phyloP scores from a whole-genome alignment of 345 rosid species.

The Populus nigra region DNA sequence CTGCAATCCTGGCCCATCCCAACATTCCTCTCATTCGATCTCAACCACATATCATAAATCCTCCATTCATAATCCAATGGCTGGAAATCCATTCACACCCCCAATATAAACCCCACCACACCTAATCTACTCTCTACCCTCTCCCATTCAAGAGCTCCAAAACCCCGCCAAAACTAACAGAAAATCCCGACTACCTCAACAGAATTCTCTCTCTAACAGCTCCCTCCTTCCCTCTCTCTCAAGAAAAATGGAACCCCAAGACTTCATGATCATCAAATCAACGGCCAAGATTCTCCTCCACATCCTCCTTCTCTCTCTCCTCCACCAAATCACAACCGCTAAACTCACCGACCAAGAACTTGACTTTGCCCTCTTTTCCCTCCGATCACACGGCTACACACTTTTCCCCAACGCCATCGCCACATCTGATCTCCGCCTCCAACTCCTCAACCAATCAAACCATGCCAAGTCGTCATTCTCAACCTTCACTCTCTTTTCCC shows the following conservation, averaged over 20 bases:
- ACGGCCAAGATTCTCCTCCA: neutral
- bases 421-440: slow-evolving; percentile 27
- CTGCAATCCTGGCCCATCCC: too few species aligned
- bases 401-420: slow-evolving; percentile 40
- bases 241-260: neutral
- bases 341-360: slow-evolving; percentile 22
- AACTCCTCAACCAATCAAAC: slow-evolving; percentile 16
- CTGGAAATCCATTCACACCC: neutral
- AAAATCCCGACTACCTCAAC: neutral
- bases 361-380: slow-evolving; percentile 25
- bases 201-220: too few species aligned
- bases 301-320: neutral
- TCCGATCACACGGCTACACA: slow-evolving; percentile 33
- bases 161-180: slow-evolving; percentile 16
- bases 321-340: neutral
- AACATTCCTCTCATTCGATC: neutral
- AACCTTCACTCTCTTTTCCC: slow-evolving; percentile 24
- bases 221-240: neutral
- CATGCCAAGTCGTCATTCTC: neutral
- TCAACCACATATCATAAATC: neutral
- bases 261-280: neutral
- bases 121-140: neutral
- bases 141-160: neutral
- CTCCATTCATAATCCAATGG: neutral
- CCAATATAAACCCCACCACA: neutral